Conservation (phyloP, 345 rosid species). For the Fremontodendron californicum region DNA sequence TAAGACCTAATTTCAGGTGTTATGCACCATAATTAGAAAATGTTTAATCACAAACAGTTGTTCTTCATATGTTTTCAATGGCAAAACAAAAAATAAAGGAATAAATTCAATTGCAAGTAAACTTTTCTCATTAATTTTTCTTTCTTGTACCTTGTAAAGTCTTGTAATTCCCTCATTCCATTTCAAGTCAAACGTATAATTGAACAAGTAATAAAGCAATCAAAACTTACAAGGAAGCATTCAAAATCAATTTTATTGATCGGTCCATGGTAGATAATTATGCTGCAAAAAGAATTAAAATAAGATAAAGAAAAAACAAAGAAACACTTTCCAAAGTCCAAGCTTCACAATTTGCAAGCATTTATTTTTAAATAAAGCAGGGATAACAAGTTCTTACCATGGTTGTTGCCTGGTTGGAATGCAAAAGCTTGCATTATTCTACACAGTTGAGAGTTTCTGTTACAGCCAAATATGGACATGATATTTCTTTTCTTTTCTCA, state of each 20-base stretch:
- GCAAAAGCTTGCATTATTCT: not conserved
- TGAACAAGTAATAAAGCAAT: not conserved
- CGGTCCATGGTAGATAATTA: not conserved
- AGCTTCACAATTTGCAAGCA: not conserved
- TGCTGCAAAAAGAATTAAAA: not conserved
- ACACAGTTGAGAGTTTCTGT: not conserved
- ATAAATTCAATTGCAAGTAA: not conserved
- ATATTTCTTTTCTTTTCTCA: conserved; percentile 16
- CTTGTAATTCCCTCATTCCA: not conserved
- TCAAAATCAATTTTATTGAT: not conserved
- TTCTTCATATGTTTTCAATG: not conserved
- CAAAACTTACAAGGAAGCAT: not conserved
- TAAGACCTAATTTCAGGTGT: not conserved
- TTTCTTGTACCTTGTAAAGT: not conserved
- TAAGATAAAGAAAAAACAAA: not conserved
- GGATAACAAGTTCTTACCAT: not conserved
- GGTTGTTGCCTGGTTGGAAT: too few relatives aligned
- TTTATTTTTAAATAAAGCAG: not conserved
- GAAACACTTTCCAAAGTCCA: not conserved
- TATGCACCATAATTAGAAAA: not conserved
- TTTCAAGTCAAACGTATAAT: not conserved
- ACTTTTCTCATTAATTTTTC: not conserved
- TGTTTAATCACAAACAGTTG: not conserved
- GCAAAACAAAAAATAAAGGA: not conserved
- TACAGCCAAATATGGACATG: conserved; percentile 14